Conservation (phyloP, 768 basidiomycete species). For the Kwoniella pini region DNA sequence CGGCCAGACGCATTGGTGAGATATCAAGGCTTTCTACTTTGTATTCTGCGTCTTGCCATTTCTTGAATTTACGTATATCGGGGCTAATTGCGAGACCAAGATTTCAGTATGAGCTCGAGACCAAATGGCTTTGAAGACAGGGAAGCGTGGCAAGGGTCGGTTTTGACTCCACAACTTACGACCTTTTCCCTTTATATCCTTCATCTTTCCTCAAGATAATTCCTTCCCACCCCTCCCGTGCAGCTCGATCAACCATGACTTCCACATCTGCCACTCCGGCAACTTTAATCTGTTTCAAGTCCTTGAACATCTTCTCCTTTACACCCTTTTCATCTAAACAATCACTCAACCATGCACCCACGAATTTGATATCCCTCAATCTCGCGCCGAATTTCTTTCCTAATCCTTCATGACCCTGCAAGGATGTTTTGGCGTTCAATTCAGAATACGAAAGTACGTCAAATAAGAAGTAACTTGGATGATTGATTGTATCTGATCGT, state of each 20-base stretch:
- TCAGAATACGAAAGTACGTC: slow-evolving; percentile 40
- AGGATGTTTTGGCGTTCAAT: slow-evolving; percentile 6
- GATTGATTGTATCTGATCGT: slow-evolving; percentile 23
- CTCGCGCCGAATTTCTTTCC: slow-evolving; percentile 39
- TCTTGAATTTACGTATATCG: slow-evolving; percentile 53
- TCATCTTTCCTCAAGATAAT: slow-evolving; percentile 46
- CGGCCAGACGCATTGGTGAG: slow-evolving; percentile 38
- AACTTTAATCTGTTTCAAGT: slow-evolving; percentile 40
- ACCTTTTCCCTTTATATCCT: slow-evolving; percentile 47
- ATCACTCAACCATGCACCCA: slow-evolving; percentile 33
- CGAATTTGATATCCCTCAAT: slow-evolving; percentile 25
- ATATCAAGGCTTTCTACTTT: slow-evolving; percentile 35
- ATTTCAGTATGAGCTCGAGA: background rate
- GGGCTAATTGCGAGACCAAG: slow-evolving; percentile 28
- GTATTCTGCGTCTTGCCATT: slow-evolving; percentile 53
- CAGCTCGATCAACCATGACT: slow-evolving; percentile 42
- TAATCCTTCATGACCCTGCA: background rate
- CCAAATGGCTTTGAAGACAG: too few species aligned
- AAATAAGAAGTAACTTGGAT: slow-evolving; percentile 43
- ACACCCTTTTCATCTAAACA: slow-evolving; percentile 18
- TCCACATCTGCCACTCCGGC: slow-evolving; percentile 31
- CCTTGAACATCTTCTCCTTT: slow-evolving; percentile 23
- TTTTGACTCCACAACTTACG: slow-evolving; percentile 33
- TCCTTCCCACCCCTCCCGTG: slow-evolving; percentile 51
- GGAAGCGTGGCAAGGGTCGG: too few species aligned